phyloP scores from a whole-genome alignment of 441 rosid species.

The Macaranga tanarius region DNA sequence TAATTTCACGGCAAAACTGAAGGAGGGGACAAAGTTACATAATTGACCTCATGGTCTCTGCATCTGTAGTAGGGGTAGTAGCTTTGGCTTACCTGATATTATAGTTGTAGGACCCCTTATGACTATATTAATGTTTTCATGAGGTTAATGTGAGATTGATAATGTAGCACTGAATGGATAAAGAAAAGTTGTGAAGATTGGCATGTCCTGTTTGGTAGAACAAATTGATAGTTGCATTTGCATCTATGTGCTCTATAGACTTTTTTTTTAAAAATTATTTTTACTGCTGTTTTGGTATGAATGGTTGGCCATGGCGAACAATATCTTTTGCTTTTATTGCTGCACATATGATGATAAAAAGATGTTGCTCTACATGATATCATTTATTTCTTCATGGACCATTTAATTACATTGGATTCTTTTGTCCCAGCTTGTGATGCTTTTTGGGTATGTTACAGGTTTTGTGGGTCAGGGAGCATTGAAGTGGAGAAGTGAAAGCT shows the following conservation, averaged over 20 bases:
- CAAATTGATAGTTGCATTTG: constrained; percentile 18
- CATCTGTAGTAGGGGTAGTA: constrained; percentile 26
- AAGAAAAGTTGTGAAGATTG: constrained; percentile 8
- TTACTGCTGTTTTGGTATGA: constrained; percentile 26
- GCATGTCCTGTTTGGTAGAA: constrained; percentile 21
- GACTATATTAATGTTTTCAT: constrained; percentile 35
- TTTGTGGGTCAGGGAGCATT: constrained; percentile 71
- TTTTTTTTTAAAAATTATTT: constrained; percentile 8
- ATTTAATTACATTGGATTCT: constrained; percentile 63
- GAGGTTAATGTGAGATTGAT: constrained; percentile 24
- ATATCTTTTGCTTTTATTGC: constrained; percentile 37
- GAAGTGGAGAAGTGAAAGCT: constrained; percentile 39
- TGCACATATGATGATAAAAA: constrained; percentile 33
- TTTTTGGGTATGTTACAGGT: constrained; percentile 42
- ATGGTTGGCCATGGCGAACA: constrained; percentile 5
- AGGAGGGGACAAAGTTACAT: constrained; percentile 38
- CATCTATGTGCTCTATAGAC: not conserved
- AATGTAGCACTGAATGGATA: constrained; percentile 26
- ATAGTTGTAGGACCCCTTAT: constrained; percentile 34
- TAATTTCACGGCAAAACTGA: constrained; percentile 55
- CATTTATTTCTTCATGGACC: constrained; percentile 44
- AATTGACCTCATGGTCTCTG: constrained; percentile 5
- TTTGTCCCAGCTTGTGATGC: constrained; percentile 29
- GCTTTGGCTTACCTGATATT: constrained; percentile 11
- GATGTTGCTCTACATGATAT: constrained; percentile 33